Evolutionary conservation across 2,329 filamentous ascomycete genomes (phyloP).

Genomic region (Xylaria polymorpha): DNA sequence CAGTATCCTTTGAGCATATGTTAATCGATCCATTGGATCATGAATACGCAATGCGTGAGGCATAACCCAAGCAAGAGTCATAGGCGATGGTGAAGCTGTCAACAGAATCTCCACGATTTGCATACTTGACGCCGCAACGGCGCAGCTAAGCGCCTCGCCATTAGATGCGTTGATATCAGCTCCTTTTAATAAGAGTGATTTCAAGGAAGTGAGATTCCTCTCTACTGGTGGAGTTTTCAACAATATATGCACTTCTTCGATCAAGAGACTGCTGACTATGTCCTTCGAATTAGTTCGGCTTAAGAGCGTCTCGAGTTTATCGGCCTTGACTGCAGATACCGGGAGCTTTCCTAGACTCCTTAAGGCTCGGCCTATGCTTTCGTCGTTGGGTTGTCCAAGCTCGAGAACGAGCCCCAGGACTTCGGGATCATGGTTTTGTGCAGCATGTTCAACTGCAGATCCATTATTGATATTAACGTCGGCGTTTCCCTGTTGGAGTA

Average conservation of each 20-base stretch:
- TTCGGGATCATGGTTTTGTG: conserved; percentile 59
- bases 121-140: conserved; percentile 59
- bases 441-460: conserved; percentile 53
- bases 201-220: conserved; percentile 58
- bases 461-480: conserved; percentile 64
- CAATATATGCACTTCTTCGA: conserved; percentile 62
- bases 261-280: conserved; percentile 59
- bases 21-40: conserved; percentile 63
- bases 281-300: conserved; percentile 57
- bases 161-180: conserved; percentile 67
- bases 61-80: conserved; percentile 62
- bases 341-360: conserved; percentile 57
- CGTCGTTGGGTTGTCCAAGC: conserved; percentile 57
- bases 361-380: conserved; percentile 59
- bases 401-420: conserved; percentile 61
- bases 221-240: conserved; percentile 53
- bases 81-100: conserved; percentile 53
- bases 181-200: conserved; percentile 61
- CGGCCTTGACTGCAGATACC: conserved; percentile 58
- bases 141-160: conserved; percentile 62
- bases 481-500: conserved; percentile 63
- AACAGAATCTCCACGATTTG: conserved; percentile 64
- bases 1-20: conserved; percentile 62
- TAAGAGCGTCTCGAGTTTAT: conserved; percentile 63
- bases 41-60: conserved; percentile 64